Base-by-base conservation (phyloP, 768 basidiomycete genomes). In the Mycena vulgaris region DNA sequence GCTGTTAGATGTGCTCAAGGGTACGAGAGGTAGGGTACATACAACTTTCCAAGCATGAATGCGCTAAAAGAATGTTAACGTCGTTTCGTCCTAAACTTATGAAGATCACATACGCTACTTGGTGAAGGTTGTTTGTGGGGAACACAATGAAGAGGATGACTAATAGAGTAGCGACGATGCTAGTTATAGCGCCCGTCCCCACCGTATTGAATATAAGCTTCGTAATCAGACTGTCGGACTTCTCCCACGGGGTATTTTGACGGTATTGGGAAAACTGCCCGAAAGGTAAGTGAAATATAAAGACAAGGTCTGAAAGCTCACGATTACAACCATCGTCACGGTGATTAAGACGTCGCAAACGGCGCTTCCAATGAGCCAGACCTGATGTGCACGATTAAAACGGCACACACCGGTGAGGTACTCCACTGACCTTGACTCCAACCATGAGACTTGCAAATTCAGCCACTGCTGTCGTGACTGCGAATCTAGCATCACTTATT, bases 301-400 rank as follows among this genome's bases (percentile, higher is more conserved):
- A 6, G 17, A 28, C 5, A 23, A 2, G 5, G 5, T 2, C 28
- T 2, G 23, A 30, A 5, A 31, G 31, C 67, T 21, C 35, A 66
- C 37, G 47, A 59, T 60, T 39, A 58, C 21, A 53, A 65, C 59
- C 69, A 77, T 28, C 45, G 58, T 31, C 4, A 30, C 1, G 1
- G 70, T 55, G 5, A 71, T 66, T 1, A 71, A 35, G 7, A 67
- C 35, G 39, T 71, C 64, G 47, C 60, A 63, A 13, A 61, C 70
- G 2, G 70, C 70, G 27, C 42, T 49, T 2, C 64, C 61, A 49
- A 69, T 64, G 47, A 75, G 28, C 75, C 76, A 68, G 45, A 75
- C 52, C 69, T 70, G 25, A 8, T 16, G 33, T 13, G 33, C 7
- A 16, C 39, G 39, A 16, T 39, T 13, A 35, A 16, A 39, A 16